These are phyloP conservation scores for Aspergillus latus DNA, from an alignment of 2,329 filamentous ascomycete species.

Conservation along the genomic window DNA sequence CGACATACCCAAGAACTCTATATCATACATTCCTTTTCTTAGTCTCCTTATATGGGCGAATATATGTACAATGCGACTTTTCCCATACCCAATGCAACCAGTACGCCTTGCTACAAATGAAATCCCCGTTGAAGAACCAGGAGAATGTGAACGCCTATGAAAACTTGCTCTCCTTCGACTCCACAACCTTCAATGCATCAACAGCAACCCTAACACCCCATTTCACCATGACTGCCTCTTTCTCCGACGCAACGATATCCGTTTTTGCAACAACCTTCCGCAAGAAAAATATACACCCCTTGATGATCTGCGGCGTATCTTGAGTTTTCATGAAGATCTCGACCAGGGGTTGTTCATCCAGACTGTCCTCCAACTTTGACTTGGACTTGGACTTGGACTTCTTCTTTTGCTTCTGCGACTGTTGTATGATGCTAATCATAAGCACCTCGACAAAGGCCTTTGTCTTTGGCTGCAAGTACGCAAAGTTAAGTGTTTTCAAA, in stretches of 20 bases:
- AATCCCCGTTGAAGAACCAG: not conserved
- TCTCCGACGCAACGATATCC: conserved; percentile 51
- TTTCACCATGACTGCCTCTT: conserved; percentile 54
- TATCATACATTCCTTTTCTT: not conserved
- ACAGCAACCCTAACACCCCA: conserved; percentile 45
- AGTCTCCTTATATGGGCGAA: not conserved
- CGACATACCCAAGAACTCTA: not conserved
- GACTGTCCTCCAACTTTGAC: conserved; percentile 18
- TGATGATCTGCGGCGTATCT: conserved; percentile 66
- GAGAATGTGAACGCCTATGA: not conserved
- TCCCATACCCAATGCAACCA: not conserved
- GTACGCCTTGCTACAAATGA: not conserved
- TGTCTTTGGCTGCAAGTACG: conserved; percentile 73
- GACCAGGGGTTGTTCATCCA: conserved; percentile 60
- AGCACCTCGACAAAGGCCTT: conserved; percentile 77
- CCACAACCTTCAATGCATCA: conserved; percentile 41
- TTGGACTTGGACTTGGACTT: conserved; percentile 26
- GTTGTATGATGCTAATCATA: conserved; percentile 71
- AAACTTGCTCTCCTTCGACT: conserved; percentile 17
- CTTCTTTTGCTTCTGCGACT: conserved; percentile 56
- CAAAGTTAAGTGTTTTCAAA: conserved; percentile 70
- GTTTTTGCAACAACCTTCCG: conserved; percentile 71
- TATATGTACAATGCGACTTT: not conserved
- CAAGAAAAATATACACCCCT: conserved; percentile 76
- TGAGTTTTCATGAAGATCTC: conserved; percentile 66